A percentile compares a stretch with the other conserved stretches of the same genome.
These are phyloP conservation scores for Phyllostachys edulis DNA, from an alignment of 176 grass and related monocot genomes.

Conservation along the genomic window DNA sequence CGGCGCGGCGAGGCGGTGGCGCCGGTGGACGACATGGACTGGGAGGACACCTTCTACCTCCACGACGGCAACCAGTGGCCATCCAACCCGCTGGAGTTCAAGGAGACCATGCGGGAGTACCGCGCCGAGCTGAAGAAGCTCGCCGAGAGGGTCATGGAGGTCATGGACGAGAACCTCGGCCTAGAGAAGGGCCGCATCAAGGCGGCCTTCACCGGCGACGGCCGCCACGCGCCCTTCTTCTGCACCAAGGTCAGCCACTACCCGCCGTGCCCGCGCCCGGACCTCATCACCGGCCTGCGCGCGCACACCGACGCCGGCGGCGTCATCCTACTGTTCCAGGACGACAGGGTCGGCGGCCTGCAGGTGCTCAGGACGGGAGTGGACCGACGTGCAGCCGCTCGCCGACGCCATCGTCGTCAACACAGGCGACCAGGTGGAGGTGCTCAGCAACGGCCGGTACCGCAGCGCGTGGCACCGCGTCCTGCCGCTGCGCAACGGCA, in stretches of 20 bases:
- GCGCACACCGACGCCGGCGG: slow-evolving; percentile 71
- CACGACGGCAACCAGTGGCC: slow-evolving; percentile 51
- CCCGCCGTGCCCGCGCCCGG: slow-evolving; percentile 67
- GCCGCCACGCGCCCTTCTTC: slow-evolving; percentile 36
- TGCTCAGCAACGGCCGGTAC: slow-evolving; percentile 59
- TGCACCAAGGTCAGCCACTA: slow-evolving; percentile 78
- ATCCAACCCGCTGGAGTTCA: slow-evolving; percentile 42
- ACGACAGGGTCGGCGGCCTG: slow-evolving; percentile 51
- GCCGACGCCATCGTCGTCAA: slow-evolving; percentile 59
- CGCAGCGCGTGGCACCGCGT: slow-evolving; percentile 74
- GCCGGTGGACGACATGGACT: slow-evolving; percentile 51
- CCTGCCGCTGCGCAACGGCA: slow-evolving; percentile 54
- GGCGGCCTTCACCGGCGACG: slow-evolving; percentile 37
- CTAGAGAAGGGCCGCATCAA: slow-evolving; percentile 39
- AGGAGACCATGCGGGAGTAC: slow-evolving; percentile 72
- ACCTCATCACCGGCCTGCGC: slow-evolving; percentile 59
- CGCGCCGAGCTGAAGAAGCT: slow-evolving; percentile 44
- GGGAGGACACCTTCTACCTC: slow-evolving; percentile 67
- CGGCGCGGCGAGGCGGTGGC: slow-evolving; percentile 24
- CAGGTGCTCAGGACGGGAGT: slow-evolving; percentile 62
- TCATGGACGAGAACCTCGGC: slow-evolving; percentile 67
- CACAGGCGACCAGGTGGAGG: slow-evolving; percentile 76
- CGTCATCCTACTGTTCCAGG: slow-evolving; percentile 69
- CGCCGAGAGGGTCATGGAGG: slow-evolving; percentile 39
- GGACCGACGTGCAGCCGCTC: slow-evolving; percentile 64